Evolutionary conservation across 192 early-diverging fungal genomes (phyloP), one percentile per base, ranked within the genome.

Genomic region (Coemansia sp.): DNA sequence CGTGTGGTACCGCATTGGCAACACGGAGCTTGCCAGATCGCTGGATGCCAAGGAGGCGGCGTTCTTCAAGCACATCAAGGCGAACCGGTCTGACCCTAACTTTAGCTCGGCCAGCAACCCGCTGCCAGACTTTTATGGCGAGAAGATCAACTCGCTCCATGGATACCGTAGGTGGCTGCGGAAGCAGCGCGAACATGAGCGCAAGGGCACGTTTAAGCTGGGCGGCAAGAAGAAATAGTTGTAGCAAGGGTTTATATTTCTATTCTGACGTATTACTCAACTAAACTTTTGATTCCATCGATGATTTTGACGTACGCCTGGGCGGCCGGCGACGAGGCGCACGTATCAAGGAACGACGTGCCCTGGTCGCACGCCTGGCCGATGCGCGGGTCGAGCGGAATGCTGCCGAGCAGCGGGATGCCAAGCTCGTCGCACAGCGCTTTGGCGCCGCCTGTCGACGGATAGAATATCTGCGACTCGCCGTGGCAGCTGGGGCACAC

Each of bases 121-220:
- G 52, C 80, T 93, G 57, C 93, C 93, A 15, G 91, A 94, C 79
- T 96, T 87, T 67, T 96, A 94, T 59, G 92, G 91, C 43, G 93
- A 96, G 62, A 93, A 91, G 65, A 91, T 97, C 75, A 85, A 86
- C 53, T 90, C 87, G 41, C 84, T 97, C 25, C 42, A 57, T 9
- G 91, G 84, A 45, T 97, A 97, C 67, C 83, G 92, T 41, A 67
- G 72, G 33, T 97, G 94, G 94, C 79, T 95, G 38, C 75, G 89
- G 62, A 94, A 93, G 69, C 94, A 97, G 80, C 73, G 88, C 52
- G 88, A 88, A 46, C 86, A 86, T 63, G 75, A 83, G 51, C 79
- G 84, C 42, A 89, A 89, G 66, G 84, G 85, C 30, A 81, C 81
- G 1, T 89, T 91, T 59, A 85, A 83, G 37, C 64, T 86, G 48